Conservation (phyloP, 495 filamentous ascomycete genomes). For the Xylaria telfairii region DNA sequence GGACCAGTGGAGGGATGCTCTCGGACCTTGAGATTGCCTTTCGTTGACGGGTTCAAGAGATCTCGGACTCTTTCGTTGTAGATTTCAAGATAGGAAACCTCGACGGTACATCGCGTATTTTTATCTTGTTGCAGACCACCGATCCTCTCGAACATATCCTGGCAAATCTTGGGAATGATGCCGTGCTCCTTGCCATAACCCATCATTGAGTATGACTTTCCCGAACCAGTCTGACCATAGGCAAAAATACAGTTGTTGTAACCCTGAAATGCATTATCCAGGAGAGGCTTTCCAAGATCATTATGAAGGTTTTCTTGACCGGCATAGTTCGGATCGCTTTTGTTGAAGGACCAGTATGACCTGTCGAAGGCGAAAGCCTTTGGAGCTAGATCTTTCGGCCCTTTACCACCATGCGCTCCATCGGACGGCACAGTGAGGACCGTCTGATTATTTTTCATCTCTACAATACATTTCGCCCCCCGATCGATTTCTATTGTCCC, state of each 20-base stretch:
- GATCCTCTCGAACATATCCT: constrained; percentile 95
- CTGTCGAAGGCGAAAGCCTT: constrained; percentile 96
- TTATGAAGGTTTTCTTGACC: constrained; percentile 87
- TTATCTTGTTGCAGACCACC: constrained; percentile 74
- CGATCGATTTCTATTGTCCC: constrained; percentile 77
- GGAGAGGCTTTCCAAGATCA: constrained; percentile 86
- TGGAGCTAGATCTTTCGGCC: constrained; percentile 69
- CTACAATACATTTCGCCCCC: constrained; percentile 94
- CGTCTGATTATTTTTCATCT: constrained; percentile 93
- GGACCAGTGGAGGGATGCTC: constrained; percentile 98
- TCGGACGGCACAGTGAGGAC: constrained; percentile 79
- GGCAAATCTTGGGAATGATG: constrained; percentile 97
- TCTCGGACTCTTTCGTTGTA: constrained; percentile 99
- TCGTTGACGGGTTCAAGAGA: constrained; percentile 93
- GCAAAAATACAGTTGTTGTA: constrained; percentile 99
- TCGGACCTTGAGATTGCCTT: constrained; percentile 94
- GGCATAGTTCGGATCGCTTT: constrained; percentile 79
- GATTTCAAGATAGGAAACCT: constrained; percentile 98
- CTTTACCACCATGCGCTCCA: constrained; percentile 63
- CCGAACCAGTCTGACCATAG: constrained; percentile 97
- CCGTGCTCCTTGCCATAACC: constrained; percentile 95
- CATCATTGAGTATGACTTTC: constrained; percentile 99
- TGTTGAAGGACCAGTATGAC: constrained; percentile 98
- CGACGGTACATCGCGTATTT: constrained; percentile 85
- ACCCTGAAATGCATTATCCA: constrained; percentile 98